Evolutionary conservation across 768 basidiomycete genomes (phyloP).

Genomic region (Lanmaoa pseudosensibilis): DNA sequence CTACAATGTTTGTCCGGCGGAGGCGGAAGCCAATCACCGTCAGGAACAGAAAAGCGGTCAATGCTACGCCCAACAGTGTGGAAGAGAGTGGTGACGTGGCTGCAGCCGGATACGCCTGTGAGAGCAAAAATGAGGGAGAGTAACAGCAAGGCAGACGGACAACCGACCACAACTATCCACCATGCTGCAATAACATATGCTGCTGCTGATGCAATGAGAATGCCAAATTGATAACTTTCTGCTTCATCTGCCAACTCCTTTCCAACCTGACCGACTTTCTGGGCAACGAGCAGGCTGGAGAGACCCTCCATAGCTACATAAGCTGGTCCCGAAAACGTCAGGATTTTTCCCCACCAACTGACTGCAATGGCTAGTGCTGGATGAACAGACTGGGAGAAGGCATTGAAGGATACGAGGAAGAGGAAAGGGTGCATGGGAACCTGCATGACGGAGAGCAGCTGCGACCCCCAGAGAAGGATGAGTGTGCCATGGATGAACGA

Average conservation of each 20-base stretch:
- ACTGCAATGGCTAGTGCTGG: slow-evolving; percentile 58
- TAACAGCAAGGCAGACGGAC: neutral
- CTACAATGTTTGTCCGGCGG: slow-evolving; percentile 88
- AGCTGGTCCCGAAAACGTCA: slow-evolving; percentile 70
- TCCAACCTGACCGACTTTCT: slow-evolving; percentile 77
- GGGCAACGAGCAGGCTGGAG: slow-evolving; percentile 79
- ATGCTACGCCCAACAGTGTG: slow-evolving; percentile 82
- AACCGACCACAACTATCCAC: slow-evolving; percentile 81
- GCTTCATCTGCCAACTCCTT: slow-evolving; percentile 70
- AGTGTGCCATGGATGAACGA: slow-evolving; percentile 83
- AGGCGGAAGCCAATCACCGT: slow-evolving; percentile 89
- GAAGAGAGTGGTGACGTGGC: slow-evolving; percentile 85
- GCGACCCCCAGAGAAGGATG: slow-evolving; percentile 67
- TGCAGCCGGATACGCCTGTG: slow-evolving; percentile 76
- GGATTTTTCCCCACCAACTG: slow-evolving; percentile 69
- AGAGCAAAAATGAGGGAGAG: slow-evolving; percentile 11
- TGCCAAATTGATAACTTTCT: slow-evolving; percentile 73
- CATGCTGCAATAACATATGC: slow-evolving; percentile 81
- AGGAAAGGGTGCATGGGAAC: slow-evolving; percentile 86
- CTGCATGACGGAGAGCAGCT: slow-evolving; percentile 73
- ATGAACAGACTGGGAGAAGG: slow-evolving; percentile 65
- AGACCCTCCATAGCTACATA: slow-evolving; percentile 84
- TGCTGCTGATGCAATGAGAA: slow-evolving; percentile 73
- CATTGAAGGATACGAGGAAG: slow-evolving; percentile 83
- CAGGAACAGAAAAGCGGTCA: slow-evolving; percentile 87